These are phyloP conservation scores for Zasmidium cellare DNA, from an alignment of 2,329 filamentous ascomycete genomes.

Conservation along the genomic window DNA sequence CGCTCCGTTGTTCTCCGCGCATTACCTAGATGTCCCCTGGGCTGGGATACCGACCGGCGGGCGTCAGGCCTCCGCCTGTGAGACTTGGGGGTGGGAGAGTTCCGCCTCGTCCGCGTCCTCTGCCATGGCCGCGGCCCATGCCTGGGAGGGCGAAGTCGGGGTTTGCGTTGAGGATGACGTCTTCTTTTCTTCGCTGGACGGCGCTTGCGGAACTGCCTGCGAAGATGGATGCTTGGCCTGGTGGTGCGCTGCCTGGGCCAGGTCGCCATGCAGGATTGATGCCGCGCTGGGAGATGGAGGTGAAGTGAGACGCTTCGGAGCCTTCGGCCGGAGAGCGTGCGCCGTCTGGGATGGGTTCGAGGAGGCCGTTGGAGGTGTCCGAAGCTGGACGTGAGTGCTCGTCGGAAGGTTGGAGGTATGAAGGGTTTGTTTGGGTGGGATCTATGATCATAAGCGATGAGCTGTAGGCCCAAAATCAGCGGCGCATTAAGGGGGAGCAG, in stretches of 20 bases:
- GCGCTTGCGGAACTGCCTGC: conserved; percentile 38
- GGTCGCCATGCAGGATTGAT: conserved; percentile 86
- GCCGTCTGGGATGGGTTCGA: conserved; percentile 65
- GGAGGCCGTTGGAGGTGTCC: conserved; percentile 33
- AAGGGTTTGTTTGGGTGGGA: conserved; percentile 61
- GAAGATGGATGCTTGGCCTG: conserved; percentile 11
- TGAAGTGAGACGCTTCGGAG: conserved; percentile 82
- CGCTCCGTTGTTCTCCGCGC: neutral
- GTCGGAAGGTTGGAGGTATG: neutral
- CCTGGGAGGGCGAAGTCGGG: conserved; percentile 79
- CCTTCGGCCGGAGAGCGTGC: conserved; percentile 62
- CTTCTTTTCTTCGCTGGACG: conserved; percentile 55
- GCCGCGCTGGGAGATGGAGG: conserved; percentile 83
- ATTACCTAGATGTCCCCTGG: conserved; percentile 9
- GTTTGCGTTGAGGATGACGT: conserved; percentile 75
- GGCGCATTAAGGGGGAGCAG: neutral
- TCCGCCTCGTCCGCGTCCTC: conserved; percentile 36
- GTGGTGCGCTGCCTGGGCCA: conserved; percentile 39
- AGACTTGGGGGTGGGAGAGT: conserved; percentile 17
- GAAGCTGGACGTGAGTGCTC: neutral
- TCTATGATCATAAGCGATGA: neutral
- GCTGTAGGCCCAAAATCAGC: neutral
- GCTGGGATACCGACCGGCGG: conserved; percentile 34
- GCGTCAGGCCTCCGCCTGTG: conserved; percentile 26
- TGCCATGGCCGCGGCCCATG: conserved; percentile 35